Evolutionary conservation across 2,329 filamentous ascomycete species (phyloP), one percentile per base, ranked within the genome.

Genomic region (Exophiala lecanii-corni): DNA sequence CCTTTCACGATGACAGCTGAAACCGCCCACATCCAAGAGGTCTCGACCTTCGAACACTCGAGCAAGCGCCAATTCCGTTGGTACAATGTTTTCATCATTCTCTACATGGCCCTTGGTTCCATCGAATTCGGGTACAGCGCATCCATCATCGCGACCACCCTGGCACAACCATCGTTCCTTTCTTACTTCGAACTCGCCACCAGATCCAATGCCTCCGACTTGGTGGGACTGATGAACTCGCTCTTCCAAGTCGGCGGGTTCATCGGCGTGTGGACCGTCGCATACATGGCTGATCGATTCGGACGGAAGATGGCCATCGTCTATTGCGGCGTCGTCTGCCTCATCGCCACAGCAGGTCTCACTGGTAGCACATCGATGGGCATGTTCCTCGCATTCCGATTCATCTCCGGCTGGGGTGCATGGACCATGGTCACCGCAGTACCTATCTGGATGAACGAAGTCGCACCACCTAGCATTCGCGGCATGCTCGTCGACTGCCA

Each of bases 91-190:
- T 15, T 46, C 17, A 41, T 47, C 2, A 36, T 49, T 5, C 28
- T 48, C 2, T 25, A 46, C 21, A 48, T 51, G 36, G 19, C 45
- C 2, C 28, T 49, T 10, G 49, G 49, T 3, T 51, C 49, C 5
- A 26, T 51, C 17, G 46, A 36, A 34, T 49, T 43, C 28, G 49
- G 49, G 4, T 51, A 49, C 31, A 47, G 19, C 15, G 49, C 49
- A n/a, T 43, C 41, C n/a, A 44, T 51, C n/a, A 51, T 51, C 20
- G 34, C 45, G 7, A 33, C 30, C 7, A 33, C 30, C 16, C 30
- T 33, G 10, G 30, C 16, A n/a, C 67, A 71, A 45, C 66, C 68
- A 3, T 62, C 57, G 20, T 71, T 70, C 58, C 69, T 67, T 54
- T 56, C 52, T 3, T 66, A 64, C 53, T 63, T 71, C 42, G 51